phyloP scores from a whole-genome alignment of 2,329 filamentous ascomycete genomes.

The Echinosphaeria canescens region DNA sequence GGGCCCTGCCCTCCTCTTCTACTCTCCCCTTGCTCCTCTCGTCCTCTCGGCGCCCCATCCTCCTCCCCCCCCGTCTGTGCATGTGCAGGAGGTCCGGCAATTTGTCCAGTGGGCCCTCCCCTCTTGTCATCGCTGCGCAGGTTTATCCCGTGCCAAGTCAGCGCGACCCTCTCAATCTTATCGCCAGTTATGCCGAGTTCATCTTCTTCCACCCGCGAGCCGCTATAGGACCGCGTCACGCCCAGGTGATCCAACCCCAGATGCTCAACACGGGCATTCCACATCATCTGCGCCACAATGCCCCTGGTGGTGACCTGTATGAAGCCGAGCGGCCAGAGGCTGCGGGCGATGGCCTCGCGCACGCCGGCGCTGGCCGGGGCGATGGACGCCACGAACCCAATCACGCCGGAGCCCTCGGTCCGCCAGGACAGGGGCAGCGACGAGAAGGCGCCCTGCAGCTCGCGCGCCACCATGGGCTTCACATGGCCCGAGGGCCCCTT shows the following conservation, averaged over 20 bases:
- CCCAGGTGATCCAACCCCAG: constrained; percentile 38
- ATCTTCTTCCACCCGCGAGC: constrained; percentile 4
- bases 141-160: constrained; percentile 26
- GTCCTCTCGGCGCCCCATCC: too few relatives aligned
- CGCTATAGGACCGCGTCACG: constrained; percentile 21
- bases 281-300: constrained; percentile 42
- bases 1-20: too few relatives aligned
- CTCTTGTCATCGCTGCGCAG: constrained; percentile 5
- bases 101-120: too few relatives aligned
- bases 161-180: constrained; percentile 22
- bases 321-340: constrained; percentile 51
- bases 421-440: constrained; percentile 57
- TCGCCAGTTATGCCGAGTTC: too few relatives aligned
- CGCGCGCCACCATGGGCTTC: constrained; percentile 42
- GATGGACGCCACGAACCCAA: constrained; percentile 52
- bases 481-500: too few relatives aligned
- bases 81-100: too few relatives aligned
- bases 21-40: too few relatives aligned
- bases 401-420: constrained; percentile 31
- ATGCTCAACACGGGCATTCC: constrained; percentile 44
- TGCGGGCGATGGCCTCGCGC: constrained; percentile 45
- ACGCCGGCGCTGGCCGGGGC: constrained; percentile 59
- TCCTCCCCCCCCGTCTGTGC: too few relatives aligned
- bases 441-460: constrained; percentile 59
- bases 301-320: constrained; percentile 38